Conservation (phyloP, 805 yeast genomes). For the Candida tammaniensis region DNA sequence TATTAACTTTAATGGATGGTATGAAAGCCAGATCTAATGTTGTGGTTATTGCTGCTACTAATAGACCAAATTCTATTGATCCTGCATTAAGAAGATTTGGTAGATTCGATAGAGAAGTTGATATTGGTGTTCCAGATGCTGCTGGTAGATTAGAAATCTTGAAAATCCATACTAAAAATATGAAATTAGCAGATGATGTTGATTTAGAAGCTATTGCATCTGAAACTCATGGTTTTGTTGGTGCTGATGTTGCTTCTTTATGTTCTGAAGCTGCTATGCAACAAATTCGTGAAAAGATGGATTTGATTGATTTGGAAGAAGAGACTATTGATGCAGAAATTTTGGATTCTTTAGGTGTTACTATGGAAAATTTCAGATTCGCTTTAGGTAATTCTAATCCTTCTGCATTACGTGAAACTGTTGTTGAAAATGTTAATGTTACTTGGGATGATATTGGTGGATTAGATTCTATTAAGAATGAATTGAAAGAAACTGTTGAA, state of each 20-base stretch:
- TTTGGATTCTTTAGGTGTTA: slow-evolving; percentile 92
- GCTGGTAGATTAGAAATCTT: slow-evolving; percentile 96
- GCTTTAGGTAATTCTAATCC: slow-evolving; percentile 98
- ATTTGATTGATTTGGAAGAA: slow-evolving; percentile 90
- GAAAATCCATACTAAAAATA: slow-evolving; percentile 96
- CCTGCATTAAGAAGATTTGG: slow-evolving; percentile 86
- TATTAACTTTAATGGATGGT: slow-evolving; percentile 98
- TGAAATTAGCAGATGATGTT: slow-evolving; percentile 94
- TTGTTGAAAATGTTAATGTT: slow-evolving; percentile 96
- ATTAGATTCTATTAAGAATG: slow-evolving; percentile 90
- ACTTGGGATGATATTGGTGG: slow-evolving; percentile 99
- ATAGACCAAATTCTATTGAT: slow-evolving; percentile 82
- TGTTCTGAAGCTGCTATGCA: slow-evolving; percentile 99
- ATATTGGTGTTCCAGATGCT: slow-evolving; percentile 94
- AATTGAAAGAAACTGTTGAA: slow-evolving; percentile 97
- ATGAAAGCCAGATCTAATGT: slow-evolving; percentile 99
- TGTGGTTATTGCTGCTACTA: slow-evolving; percentile 97
- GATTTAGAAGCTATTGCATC: slow-evolving; percentile 94
- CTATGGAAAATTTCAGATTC: slow-evolving; percentile 98
- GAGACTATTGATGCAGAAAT: slow-evolving; percentile 97
- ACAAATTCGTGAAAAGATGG: slow-evolving; percentile 99
- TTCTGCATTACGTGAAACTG: slow-evolving; percentile 98
- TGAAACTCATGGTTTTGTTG: slow-evolving; percentile 99
- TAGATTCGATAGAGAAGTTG: slow-evolving; percentile 83
- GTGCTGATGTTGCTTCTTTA: slow-evolving; percentile 96